Evolutionary conservation across 2,329 filamentous ascomycete genomes (phyloP).

Genomic region (Neospermospora avenae): DNA sequence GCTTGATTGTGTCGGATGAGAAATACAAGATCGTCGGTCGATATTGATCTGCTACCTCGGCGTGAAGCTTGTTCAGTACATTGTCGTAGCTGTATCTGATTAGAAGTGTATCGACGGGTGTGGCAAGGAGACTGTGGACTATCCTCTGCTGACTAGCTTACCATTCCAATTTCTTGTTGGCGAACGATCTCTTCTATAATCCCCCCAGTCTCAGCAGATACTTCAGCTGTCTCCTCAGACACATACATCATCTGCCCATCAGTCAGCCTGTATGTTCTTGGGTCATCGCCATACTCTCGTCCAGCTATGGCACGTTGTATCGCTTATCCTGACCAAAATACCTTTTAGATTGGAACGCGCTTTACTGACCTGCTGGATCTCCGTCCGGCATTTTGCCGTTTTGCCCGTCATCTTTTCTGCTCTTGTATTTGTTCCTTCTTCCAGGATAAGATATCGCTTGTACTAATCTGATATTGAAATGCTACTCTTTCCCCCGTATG

Average conservation of each 20-base stretch:
- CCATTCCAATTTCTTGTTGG: slow-evolving; percentile 96
- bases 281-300: too few relatives aligned
- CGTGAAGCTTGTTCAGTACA: slow-evolving; percentile 90
- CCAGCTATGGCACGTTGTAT: background rate
- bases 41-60: slow-evolving; percentile 86
- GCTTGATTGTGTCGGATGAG: slow-evolving; percentile 90
- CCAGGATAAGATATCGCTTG: background rate
- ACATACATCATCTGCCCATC: slow-evolving; percentile 97
- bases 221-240: slow-evolving; percentile 91
- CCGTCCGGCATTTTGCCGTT: slow-evolving; percentile 86
- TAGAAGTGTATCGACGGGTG: background rate
- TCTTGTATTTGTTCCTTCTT: background rate
- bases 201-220: slow-evolving; percentile 83
- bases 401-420: slow-evolving; percentile 48
- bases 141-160: slow-evolving; percentile 38
- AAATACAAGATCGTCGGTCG: slow-evolving; percentile 41
- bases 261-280: background rate
- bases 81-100: slow-evolving; percentile 64
- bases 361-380: slow-evolving; percentile 86
- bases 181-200: slow-evolving; percentile 98
- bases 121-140: too few relatives aligned
- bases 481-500: too few relatives aligned
- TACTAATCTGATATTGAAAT: background rate
- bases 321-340: background rate
- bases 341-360: background rate